phyloP scores from a whole-genome alignment of 108 stramenopile genomes.

The Nitzschia sp. region DNA sequence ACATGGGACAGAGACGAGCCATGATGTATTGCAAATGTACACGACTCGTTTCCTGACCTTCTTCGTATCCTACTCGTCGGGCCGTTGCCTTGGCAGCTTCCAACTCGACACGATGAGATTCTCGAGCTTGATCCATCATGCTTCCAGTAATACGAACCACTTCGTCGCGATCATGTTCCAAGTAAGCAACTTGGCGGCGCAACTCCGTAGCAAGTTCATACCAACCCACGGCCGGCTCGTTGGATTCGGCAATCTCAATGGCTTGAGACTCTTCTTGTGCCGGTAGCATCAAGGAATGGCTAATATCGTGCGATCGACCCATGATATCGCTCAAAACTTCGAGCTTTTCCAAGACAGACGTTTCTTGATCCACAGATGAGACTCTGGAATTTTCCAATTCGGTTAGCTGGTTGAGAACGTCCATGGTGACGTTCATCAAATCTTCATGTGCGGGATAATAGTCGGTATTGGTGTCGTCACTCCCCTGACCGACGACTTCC shows the following conservation, averaged over 20 bases:
- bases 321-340: constrained; percentile 35
- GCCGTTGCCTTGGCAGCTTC: constrained; percentile 27
- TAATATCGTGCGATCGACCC: neutral
- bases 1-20: neutral
- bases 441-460: neutral
- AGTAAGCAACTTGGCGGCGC: constrained; percentile 16
- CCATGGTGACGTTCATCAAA: constrained; percentile 27
- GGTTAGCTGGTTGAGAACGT: constrained; percentile 23
- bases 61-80: constrained; percentile 22
- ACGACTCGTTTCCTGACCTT: neutral
- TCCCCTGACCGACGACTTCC: neutral
- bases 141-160: constrained; percentile 20
- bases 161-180: constrained; percentile 35
- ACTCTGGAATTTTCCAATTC: constrained; percentile 9
- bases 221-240: constrained; percentile 10
- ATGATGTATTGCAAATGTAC: neutral
- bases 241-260: too few species aligned
- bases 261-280: too few species aligned
- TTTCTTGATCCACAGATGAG: constrained; percentile 15
- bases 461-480: neutral
- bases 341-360: constrained; percentile 28
- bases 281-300: too few species aligned
- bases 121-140: constrained; percentile 15
- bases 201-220: constrained; percentile 21
- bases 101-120: constrained; percentile 4